A percentile compares a stretch with the other conserved stretches of the same genome.
Evolutionary conservation across 768 basidiomycete genomes (phyloP).

Genomic region (Ramaria sp.): DNA sequence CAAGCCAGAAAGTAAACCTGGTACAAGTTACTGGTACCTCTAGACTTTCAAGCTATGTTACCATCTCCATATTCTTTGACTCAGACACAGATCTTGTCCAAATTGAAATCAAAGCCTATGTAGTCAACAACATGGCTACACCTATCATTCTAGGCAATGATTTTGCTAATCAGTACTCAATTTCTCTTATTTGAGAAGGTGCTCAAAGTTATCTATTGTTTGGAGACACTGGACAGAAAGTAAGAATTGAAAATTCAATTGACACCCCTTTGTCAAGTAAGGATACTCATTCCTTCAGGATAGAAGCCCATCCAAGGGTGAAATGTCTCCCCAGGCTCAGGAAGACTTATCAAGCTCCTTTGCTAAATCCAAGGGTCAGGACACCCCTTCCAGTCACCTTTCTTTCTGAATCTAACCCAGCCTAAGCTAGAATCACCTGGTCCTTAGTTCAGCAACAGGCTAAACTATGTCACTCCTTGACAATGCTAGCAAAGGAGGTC

Average conservation of each 20-base stretch:
- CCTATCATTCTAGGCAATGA: constrained; percentile 17
- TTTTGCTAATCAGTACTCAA: constrained; percentile 22
- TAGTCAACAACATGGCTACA: constrained; percentile 17
- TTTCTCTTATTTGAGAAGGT: constrained; percentile 19
- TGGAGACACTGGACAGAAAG: constrained; percentile 7
- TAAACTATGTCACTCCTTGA: too few species aligned
- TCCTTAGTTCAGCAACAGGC: too few species aligned
- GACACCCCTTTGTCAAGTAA: neutral
- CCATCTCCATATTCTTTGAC: constrained; percentile 18
- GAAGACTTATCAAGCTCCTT: too few species aligned
- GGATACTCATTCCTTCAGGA: neutral
- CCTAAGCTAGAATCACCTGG: too few species aligned
- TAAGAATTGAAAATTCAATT: neutral
- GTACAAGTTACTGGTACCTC: constrained; percentile 24
- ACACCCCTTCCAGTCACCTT: too few species aligned
- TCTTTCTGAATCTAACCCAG: too few species aligned
- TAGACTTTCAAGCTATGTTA: constrained; percentile 19
- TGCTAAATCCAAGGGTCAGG: too few species aligned
- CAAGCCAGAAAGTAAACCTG: constrained; percentile 21
- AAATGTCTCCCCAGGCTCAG: too few species aligned
- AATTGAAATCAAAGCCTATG: constrained; percentile 21
- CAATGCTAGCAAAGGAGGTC: too few species aligned
- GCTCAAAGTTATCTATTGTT: constrained; percentile 10
- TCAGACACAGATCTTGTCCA: constrained; percentile 15
- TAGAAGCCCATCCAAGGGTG: neutral